Conservation (phyloP, 2,329 filamentous ascomycete species). For the Sporothrix humicola region DNA sequence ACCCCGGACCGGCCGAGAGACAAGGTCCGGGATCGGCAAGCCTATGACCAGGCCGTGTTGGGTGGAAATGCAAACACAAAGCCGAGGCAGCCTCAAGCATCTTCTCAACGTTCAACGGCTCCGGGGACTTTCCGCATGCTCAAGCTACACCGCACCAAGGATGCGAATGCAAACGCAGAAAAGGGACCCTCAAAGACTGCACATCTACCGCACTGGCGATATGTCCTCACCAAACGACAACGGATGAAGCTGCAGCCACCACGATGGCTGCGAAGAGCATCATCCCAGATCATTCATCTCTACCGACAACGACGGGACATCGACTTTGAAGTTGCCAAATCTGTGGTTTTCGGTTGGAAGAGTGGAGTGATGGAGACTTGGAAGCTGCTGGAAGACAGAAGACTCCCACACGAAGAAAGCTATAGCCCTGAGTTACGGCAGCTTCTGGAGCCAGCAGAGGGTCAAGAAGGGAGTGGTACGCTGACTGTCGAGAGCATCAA, state of each 20-base stretch:
- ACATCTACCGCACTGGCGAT: not conserved
- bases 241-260: not conserved
- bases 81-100: too few species aligned
- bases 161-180: not conserved
- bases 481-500: slow-evolving; percentile 45
- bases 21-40: not conserved
- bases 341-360: slow-evolving; percentile 36
- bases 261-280: not conserved
- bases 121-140: too few species aligned
- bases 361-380: slow-evolving; percentile 31
- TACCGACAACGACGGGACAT: not conserved
- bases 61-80: too few species aligned
- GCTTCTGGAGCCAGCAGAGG: not conserved
- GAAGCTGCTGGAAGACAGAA: slow-evolving; percentile 29
- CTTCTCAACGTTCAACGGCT: too few species aligned
- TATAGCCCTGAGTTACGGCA: slow-evolving; percentile 31
- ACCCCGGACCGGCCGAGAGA: not conserved
- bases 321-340: not conserved
- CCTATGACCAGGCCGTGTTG: too few species aligned
- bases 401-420: slow-evolving; percentile 24
- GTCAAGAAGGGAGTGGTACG: not conserved
- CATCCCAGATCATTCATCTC: not conserved
- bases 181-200: not conserved
- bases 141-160: too few species aligned
- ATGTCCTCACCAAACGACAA: slow-evolving; percentile 9